Evolutionary conservation across 2,329 filamentous ascomycete genomes (phyloP).

Genomic region (Geosmithia flava): DNA sequence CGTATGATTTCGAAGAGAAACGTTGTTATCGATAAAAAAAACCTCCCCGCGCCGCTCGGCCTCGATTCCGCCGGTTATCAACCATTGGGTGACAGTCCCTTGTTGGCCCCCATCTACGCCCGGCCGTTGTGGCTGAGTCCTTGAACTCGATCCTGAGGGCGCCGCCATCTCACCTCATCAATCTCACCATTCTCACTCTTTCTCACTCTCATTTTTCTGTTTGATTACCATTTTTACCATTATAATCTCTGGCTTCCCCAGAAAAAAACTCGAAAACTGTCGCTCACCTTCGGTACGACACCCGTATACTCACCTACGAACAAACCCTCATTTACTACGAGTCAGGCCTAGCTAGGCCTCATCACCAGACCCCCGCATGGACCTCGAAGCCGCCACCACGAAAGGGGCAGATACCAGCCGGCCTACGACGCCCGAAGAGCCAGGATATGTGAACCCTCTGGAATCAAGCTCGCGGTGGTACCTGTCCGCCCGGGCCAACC

Average conservation of each 20-base stretch:
- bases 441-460: conserved; percentile 30
- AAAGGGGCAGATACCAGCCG: conserved; percentile 5
- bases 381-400: conserved; percentile 12
- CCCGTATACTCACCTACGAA: not conserved
- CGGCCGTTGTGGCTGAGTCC: not conserved
- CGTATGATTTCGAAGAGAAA: no score
- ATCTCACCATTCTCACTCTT: not conserved
- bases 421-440: conserved; percentile 16
- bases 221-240: no score
- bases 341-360: not conserved
- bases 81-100: not conserved
- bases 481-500: conserved; percentile 26
- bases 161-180: not conserved
- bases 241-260: no score
- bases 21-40: no score
- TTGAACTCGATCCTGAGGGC: not conserved
- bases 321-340: not conserved
- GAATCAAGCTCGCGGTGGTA: conserved; percentile 30
- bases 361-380: conserved; percentile 6
- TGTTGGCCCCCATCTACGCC: not conserved
- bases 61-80: not conserved
- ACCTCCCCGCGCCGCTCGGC: no score
- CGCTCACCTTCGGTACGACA: not conserved
- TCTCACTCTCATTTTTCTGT: no score
- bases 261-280: no score